Percentiles rank a stretch among this genome's conserved stretches.
These are phyloP conservation scores for Euphorbia pulcherrima DNA, from an alignment of 345 rosid species.

Conservation along the genomic window DNA sequence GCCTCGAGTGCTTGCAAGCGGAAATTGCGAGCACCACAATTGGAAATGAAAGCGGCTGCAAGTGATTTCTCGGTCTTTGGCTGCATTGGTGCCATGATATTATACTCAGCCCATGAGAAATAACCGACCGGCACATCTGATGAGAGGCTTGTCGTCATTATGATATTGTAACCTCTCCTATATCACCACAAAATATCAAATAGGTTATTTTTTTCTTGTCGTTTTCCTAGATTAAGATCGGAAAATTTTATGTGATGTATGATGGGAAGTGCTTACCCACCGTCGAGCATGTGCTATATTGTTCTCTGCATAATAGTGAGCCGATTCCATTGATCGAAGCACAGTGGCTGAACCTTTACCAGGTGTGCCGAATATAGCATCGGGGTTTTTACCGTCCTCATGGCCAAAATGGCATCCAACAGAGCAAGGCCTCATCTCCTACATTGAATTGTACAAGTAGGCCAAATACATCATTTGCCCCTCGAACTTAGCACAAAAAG, in stretches of 20 bases:
- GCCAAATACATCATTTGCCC: no score
- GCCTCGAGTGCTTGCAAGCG: slow-evolving; percentile 79
- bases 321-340: slow-evolving; percentile 90
- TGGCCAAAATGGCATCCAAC: slow-evolving; percentile 69
- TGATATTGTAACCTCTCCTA: slow-evolving; percentile 69
- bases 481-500: no score
- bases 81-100: slow-evolving; percentile 84
- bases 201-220: slow-evolving; percentile 9
- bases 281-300: slow-evolving; percentile 74
- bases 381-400: slow-evolving; percentile 36
- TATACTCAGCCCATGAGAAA: slow-evolving; percentile 98
- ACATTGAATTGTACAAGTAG: background rate
- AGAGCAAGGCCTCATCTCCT: slow-evolving; percentile 67
- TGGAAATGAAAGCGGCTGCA: slow-evolving; percentile 98
- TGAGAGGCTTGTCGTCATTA: slow-evolving; percentile 97
- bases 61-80: slow-evolving; percentile 77
- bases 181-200: slow-evolving; percentile 16
- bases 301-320: slow-evolving; percentile 71
- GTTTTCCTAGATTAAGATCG: background rate
- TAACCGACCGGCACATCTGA: slow-evolving; percentile 99
- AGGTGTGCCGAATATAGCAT: slow-evolving; percentile 63
- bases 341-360: slow-evolving; percentile 39
- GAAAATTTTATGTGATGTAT: slow-evolving; percentile 17
- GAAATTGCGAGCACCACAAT: slow-evolving; percentile 86
- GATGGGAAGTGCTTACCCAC: slow-evolving; percentile 86